Percentiles rank a stretch among this genome's conserved stretches.
Evolutionary conservation across 352 stramenopile genomes (phyloP).

Genomic region (Globisporangium nunn): DNA sequence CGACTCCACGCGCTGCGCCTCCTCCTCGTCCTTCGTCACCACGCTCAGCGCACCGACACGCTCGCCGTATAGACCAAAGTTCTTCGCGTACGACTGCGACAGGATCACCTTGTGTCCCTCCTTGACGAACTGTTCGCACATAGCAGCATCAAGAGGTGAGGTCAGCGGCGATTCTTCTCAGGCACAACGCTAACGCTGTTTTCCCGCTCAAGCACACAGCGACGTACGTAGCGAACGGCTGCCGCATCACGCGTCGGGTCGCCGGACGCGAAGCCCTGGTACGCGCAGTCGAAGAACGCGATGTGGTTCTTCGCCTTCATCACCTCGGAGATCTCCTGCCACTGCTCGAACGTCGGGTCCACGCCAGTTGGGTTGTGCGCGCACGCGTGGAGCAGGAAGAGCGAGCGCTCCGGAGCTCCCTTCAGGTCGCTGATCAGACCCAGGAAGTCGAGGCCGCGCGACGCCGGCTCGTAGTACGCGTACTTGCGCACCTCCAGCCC

Average conservation of each 20-base stretch:
- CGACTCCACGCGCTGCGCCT: constrained; percentile 93
- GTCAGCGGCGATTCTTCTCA: not conserved
- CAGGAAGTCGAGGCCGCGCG: constrained; percentile 89
- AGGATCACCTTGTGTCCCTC: constrained; percentile 97
- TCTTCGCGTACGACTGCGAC: constrained; percentile 99
- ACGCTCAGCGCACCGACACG: constrained; percentile 95
- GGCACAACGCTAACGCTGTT: not conserved
- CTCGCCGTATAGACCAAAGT: constrained; percentile 99
- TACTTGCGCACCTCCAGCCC: constrained; percentile 77
- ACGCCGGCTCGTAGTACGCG: constrained; percentile 82
- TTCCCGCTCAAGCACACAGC: not conserved
- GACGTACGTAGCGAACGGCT: constrained; percentile 85
- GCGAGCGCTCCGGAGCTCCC: constrained; percentile 88
- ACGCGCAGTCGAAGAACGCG: constrained; percentile 99
- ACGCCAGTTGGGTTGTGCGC: constrained; percentile 99
- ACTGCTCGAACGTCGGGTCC: constrained; percentile 97
- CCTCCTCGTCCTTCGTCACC: constrained; percentile 90
- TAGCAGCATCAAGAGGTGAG: not conserved
- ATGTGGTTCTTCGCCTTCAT: constrained; percentile 96
- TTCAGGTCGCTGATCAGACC: constrained; percentile 94
- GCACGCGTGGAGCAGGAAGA: constrained; percentile 98
- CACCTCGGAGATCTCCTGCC: constrained; percentile 93
- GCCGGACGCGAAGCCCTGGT: constrained; percentile 98
- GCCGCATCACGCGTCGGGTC: constrained; percentile 94
- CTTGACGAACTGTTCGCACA: constrained; percentile 88